Evolutionary conservation across 2,329 filamentous ascomycete genomes (phyloP), one percentile per base, ranked within the genome.

Genomic region (Claviceps sp.): DNA sequence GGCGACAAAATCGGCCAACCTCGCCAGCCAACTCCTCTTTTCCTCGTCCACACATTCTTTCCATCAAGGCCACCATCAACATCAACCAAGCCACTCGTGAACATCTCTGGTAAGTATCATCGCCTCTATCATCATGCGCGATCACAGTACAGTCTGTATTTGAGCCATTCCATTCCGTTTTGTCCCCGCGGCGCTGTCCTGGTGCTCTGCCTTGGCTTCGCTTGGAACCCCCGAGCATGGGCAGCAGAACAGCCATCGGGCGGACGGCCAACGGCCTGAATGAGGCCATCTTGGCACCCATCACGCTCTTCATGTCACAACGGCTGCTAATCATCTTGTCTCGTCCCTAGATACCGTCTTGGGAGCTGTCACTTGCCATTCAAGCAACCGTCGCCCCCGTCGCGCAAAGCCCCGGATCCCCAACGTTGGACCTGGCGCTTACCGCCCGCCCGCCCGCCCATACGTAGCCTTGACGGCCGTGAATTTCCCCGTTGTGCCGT

Each of bases 1-100:
- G 62, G 60, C 63, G 65, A 67, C 68, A 68, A 70, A 69, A 68
- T 69, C 66, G 61, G 64, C 64, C 62, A 62, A 65, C 67, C 61
- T 68, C 62, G 57, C 60, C 62, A 61, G 60, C 62, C 65, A 56
- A 55, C 59, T 70, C 68, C 68, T 70, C 68, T 70, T 70, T 70
- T 70, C 68, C 66, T 64, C 65, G 65, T 68, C 62, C 67, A 69
- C 68, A 68, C 65, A 64, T 61, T 48, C 64, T 66, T 63, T 60
- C 61, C 64, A 61, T 60, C 60, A 62, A 61, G 55, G 58, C 61
- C 60, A 57, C 63, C 65, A 60, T 61, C 63, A 64, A 61, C 62
- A 60, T 60, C 65, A 60, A 57, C 49, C 62, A 64, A 60, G 54
- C 59, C 59, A 58, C 59, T 65, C 59, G 55, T 55, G 62, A 34